Base-by-base conservation (phyloP, 495 filamentous ascomycete genomes). In the Penicillium mononematosum region DNA sequence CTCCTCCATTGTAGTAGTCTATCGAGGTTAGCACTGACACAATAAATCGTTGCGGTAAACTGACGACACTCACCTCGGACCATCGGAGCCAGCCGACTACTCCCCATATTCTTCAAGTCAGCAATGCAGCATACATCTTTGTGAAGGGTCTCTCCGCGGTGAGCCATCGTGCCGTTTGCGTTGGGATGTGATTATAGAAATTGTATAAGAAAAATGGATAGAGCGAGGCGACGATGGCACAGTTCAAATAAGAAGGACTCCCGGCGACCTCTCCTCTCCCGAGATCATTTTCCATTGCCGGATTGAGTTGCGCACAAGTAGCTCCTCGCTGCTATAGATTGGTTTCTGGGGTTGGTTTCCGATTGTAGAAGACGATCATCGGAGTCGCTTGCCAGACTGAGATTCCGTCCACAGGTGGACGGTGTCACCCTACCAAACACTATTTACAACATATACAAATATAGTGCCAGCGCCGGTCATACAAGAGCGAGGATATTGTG, bases 1-100 rank as follows among this genome's bases (percentile, higher is more conserved):
- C 72, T 19, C 77, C 77, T 60, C 77, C 76, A 55, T 81, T 78
- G 60, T 80, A 80, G 62, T 79, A 81, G 55, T 81, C 76, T 74
- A 31, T 29, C 2, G 3, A 14, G 2, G n/a, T 70, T 16, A 63
- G 58, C 8, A 36, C n/a, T 20, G 29, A 17, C 24, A 1, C n/a
- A 11, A 25, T 16, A 1, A 22, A 31, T 19, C 11, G 16, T 2
- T 7, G 14, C 24, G 11, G 44, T 47, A 10, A 27, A 22, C n/a
- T 14, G 6, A 12, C 20, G 16, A 41, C 36, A 38, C 55, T 50
- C 53, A 74, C 69, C 71, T 64, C 69, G 45, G 9, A 68, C 64
- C 65, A 69, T 72, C 3, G 32, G 47, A 11, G 67, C 53, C 11
- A 74, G 63, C 38, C 56, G 54, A 46, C 56, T 56, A 29, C 67